Evolutionary conservation across 1,284 basidiomycete genomes (phyloP), one percentile per base, ranked within the genome.

Genomic region (Exobasidium rhododendri): DNA sequence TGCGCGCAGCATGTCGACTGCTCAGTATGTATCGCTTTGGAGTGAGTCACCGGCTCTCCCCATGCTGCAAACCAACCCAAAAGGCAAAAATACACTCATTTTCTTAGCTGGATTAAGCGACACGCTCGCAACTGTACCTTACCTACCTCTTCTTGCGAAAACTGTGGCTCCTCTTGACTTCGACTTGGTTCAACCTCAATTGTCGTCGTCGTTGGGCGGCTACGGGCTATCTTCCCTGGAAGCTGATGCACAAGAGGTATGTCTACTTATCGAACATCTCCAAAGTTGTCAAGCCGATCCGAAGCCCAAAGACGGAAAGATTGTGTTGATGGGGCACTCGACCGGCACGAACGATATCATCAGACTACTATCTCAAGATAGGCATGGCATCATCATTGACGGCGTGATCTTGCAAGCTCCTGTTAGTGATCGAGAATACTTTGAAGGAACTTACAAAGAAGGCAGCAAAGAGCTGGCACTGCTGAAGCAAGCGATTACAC

Each of bases 271-370:
- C 24, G 52, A 62, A 13, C 66, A 68, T 44, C 56, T 78, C 2
- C 35, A 40, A 17, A 40, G 17, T 10, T 17, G 35, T 40, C 51
- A 65, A 10, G 50, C 32, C 11, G 31, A 59, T 5, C 56, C 58
- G 6, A 2, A 32, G 11, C 63, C 66, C 24, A 29, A 55, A 4
- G 24, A 51, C 2, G 72, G 70, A 51, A 64, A 63, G 31, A 58
- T 78, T 24, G 64, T 78, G 6, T 47, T 78, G 5, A 73, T 77
- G 69, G 76, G 76, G 4, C 76, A 78, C 50, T 74, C 69, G n/a
- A 78, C 76, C 0, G 76, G 76, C 2, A 77, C 73, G 44, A 74
- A 78, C 47, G 75, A 77, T 44, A 59, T 67, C n/a, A 53, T 77
- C n/a, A 0, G 35, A 26, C 2, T 28, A 32, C 10, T 44, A 0